Evolutionary conservation across 1,284 basidiomycete species (phyloP).

Genomic region (Ceratobasidium sp.): DNA sequence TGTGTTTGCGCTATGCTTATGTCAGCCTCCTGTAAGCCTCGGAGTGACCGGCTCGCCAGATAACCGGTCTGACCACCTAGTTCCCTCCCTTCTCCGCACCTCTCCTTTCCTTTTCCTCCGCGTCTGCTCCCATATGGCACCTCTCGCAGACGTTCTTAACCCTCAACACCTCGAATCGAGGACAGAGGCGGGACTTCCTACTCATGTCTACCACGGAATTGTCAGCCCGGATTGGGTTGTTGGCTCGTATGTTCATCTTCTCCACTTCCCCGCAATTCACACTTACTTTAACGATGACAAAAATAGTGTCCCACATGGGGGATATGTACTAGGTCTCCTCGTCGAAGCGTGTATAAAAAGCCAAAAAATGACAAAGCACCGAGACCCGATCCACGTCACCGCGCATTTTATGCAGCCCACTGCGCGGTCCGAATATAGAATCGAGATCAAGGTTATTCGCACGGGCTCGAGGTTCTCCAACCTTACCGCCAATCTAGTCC

Average conservation of each 20-base stretch:
- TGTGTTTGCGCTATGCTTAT: too few species aligned
- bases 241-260: conserved; percentile 28
- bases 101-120: too few species aligned
- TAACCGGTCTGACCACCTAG: too few species aligned
- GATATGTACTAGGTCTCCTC: conserved; percentile 69
- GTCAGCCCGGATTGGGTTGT: conserved; percentile 39
- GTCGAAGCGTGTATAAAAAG: conserved; percentile 67
- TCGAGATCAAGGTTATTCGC: conserved; percentile 64
- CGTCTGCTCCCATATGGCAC: conserved; percentile 11
- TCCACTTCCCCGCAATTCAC: background rate
- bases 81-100: too few species aligned
- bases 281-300: background rate
- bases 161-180: conserved; percentile 27
- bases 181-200: conserved; percentile 10
- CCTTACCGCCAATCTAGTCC: conserved; percentile 67
- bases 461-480: conserved; percentile 68
- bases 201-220: conserved; percentile 22
- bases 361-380: conserved; percentile 64
- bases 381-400: conserved; percentile 70
- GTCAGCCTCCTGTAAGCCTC: too few species aligned
- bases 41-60: too few species aligned
- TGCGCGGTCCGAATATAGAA: conserved; percentile 59
- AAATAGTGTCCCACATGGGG: conserved; percentile 55
- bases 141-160: conserved; percentile 21
- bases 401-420: conserved; percentile 69